A percentile compares a stretch with the other conserved stretches of the same genome.
Conservation (phyloP, 2,329 filamentous ascomycete genomes). For the Rhinocladiella mackenziei region DNA sequence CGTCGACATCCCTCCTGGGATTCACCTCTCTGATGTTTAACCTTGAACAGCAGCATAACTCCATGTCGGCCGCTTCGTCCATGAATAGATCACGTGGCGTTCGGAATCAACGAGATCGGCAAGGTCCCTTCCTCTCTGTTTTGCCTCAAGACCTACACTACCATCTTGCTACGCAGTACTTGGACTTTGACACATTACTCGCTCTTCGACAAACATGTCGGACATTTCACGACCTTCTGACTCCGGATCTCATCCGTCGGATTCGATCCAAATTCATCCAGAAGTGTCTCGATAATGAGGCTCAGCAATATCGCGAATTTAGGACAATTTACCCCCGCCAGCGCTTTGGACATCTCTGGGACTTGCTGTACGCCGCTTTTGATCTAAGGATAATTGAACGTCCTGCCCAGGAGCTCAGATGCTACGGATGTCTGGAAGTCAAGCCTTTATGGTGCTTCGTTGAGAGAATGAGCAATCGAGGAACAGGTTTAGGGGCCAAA, state of each 20-base stretch:
- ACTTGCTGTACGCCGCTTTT: slow-evolving; percentile 17
- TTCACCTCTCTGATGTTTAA: no score
- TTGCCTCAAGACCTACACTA: slow-evolving; percentile 20
- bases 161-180: slow-evolving; percentile 11
- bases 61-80: background rate
- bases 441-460: slow-evolving; percentile 24
- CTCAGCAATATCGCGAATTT: slow-evolving; percentile 12
- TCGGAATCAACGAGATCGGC: background rate
- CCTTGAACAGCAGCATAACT: no score
- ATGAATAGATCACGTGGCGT: background rate
- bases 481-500: slow-evolving; percentile 19
- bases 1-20: no score
- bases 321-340: slow-evolving; percentile 11
- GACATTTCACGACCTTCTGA: slow-evolving; percentile 8
- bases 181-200: slow-evolving; percentile 23
- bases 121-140: slow-evolving; percentile 15
- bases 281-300: slow-evolving; percentile 11
- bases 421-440: slow-evolving; percentile 23
- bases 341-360: slow-evolving; percentile 16
- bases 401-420: slow-evolving; percentile 17
- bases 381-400: slow-evolving; percentile 20
- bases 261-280: slow-evolving; percentile 14
- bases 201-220: slow-evolving; percentile 24
- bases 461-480: slow-evolving; percentile 25
- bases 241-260: slow-evolving; percentile 12